Conservation (phyloP, 495 filamentous ascomycete genomes). For the Daldinia grandis region DNA sequence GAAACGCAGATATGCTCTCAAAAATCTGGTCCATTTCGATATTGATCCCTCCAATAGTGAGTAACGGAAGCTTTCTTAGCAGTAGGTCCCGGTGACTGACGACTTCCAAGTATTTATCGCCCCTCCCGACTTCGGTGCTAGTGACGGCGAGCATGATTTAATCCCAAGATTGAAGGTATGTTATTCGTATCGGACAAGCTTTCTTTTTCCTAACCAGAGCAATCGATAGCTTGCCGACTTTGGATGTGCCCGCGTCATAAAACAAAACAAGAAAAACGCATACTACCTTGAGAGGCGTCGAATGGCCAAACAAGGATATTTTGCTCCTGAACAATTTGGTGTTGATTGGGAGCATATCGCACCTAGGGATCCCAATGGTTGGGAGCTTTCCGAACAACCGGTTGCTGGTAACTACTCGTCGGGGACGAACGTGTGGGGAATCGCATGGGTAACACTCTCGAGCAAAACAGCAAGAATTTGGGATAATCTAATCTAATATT, state of each 20-base stretch:
- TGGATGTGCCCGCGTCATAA: constrained; percentile 14
- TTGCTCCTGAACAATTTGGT: constrained; percentile 40
- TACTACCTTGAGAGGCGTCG: constrained; percentile 15
- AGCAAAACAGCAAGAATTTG: neutral
- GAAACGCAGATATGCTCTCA: constrained; percentile 17
- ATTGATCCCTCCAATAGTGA: constrained; percentile 36
- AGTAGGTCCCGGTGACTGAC: neutral
- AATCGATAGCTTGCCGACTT: constrained; percentile 32
- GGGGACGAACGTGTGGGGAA: constrained; percentile 27
- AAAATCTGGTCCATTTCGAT: constrained; percentile 34
- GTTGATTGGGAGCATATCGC: constrained; percentile 26
- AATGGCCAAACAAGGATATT: constrained; percentile 14
- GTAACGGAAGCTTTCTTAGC: neutral
- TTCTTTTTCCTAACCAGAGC: constrained; percentile 2
- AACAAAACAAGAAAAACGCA: constrained; percentile 13
- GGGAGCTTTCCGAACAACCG: constrained; percentile 17
- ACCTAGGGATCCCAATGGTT: neutral
- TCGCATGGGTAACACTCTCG: constrained; percentile 20
- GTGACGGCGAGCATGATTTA: constrained; percentile 25
- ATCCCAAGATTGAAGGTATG: constrained; percentile 35
- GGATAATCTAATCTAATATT: neutral
- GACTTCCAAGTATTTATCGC: constrained; percentile 21
- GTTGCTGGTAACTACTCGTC: constrained; percentile 31
- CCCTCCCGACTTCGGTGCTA: constrained; percentile 8
- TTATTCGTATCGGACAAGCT: neutral